Conservation (phyloP, 257 asterid species). For the Ballota nigra region DNA sequence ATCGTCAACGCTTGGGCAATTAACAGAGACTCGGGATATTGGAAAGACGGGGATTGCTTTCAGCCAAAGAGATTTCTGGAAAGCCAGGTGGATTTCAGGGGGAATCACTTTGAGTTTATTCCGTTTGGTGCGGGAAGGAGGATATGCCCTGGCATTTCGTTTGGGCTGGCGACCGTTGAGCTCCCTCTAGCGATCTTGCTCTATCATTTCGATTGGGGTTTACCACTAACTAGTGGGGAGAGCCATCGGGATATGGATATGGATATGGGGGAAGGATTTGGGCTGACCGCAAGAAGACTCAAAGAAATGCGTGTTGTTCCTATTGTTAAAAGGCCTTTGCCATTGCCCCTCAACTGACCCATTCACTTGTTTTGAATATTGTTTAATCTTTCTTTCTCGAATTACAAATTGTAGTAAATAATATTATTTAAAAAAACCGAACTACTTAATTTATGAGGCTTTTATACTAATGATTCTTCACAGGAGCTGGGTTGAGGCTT, state of each 20-base stretch:
- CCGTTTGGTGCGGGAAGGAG: conserved; percentile 34
- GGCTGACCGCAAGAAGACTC: conserved; percentile 5
- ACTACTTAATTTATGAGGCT: too few species aligned
- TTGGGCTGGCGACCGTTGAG: conserved; percentile 20
- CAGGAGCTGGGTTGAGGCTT: too few species aligned
- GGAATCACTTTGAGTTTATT: not conserved
- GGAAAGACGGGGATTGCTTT: not conserved
- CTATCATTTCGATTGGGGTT: conserved; percentile 29
- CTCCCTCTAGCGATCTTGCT: conserved; percentile 19
- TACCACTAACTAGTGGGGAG: conserved; percentile 18
- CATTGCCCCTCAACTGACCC: not conserved
- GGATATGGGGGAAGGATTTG: conserved; percentile 27
- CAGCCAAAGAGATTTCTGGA: conserved; percentile 8
- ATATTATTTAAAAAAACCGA: too few species aligned
- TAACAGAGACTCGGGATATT: not conserved
- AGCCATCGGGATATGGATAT: not conserved
- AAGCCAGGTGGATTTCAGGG: not conserved
- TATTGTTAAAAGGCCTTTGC: not conserved
- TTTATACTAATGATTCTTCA: too few species aligned
- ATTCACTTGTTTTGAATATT: too few species aligned
- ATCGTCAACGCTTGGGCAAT: not conserved
- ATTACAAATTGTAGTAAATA: too few species aligned
- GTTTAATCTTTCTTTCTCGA: too few species aligned
- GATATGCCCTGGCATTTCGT: conserved; percentile 27
- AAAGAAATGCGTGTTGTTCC: conserved; percentile 18